Base-by-base conservation (phyloP, 208 protist genomes). In the Wallacemonas collosoma region DNA sequence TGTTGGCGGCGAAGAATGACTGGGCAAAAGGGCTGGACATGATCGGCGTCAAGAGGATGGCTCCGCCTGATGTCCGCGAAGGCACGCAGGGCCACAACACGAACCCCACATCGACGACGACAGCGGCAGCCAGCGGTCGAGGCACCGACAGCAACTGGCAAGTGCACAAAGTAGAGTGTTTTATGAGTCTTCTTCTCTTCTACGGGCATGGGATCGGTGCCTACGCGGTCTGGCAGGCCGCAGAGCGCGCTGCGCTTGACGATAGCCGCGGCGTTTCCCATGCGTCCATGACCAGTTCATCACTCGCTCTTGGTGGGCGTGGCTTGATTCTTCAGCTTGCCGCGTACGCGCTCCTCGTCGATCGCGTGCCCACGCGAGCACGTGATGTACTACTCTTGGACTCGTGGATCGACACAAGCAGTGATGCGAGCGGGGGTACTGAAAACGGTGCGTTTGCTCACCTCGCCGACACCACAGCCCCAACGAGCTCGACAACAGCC, bases 341-440 rank as follows among this genome's bases (percentile, higher is more conserved):
- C 1, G 58, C 85, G 35, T 88, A 85, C 50, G 48, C 74, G 4
- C 61, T 89, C 58, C 45, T 93, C 51, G 78, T 89, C 66, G 78
- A 89, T 39, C 48, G 56, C 4, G 68, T 86, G 35, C 61, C 53
- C 35, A 66, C 71, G 43, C 79, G 76, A 15, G 77, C 78, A 36
- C 67, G 72, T 26, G 87, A 89, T 60, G 40, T 86, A 62, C 68
- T 80, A 64, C 81, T 86, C 11, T 47, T 86, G 60, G 48, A 58
- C 11, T 26, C 48, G 12, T 57, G 40, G 40, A 3, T 61, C 40
- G 4, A 36, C 26, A 15, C 63, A 11, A 39, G 36, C 17, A 6
- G 9, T 45, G 8, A 0, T 66, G 60, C 12, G 39, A 11, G 12
- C 1, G 41, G 7, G 26, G 26, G 26, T 26, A 26, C 26, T 26